These are phyloP conservation scores for Salix exigua DNA, from an alignment of 345 rosid genomes.

Conservation along the genomic window DNA sequence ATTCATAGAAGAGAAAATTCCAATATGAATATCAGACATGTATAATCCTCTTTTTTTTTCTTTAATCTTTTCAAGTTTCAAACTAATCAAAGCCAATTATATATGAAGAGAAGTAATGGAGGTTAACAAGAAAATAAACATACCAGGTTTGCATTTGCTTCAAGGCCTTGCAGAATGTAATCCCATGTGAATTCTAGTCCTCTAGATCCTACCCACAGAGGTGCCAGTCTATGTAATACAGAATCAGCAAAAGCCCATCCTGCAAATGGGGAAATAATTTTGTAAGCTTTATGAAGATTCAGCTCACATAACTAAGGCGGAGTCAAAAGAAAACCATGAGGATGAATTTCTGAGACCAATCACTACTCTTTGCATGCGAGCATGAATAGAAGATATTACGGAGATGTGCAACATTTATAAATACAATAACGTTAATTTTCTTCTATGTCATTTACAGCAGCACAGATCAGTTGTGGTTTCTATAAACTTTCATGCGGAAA, in stretches of 20 bases:
- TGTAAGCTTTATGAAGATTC: not conserved
- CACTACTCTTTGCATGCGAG: not conserved
- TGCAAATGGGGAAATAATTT: conserved; percentile 25
- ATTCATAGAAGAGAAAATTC: conserved; percentile 10
- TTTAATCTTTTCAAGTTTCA: not conserved
- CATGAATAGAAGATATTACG: not conserved
- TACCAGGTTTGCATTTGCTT: conserved; percentile 96
- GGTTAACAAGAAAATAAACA: not conserved
- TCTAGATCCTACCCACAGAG: conserved; percentile 95
- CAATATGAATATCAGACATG: not conserved
- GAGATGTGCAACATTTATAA: not conserved
- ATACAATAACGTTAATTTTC: not conserved
- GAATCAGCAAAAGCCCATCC: conserved; percentile 99
- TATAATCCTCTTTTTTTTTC: not conserved
- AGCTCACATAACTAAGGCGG: not conserved
- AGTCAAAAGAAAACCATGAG: not conserved
- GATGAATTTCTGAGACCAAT: not conserved
- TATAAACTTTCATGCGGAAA: too few relatives aligned
- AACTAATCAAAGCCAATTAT: not conserved
- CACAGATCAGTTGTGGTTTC: not conserved
- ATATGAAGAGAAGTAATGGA: not conserved
- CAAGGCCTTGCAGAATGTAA: conserved; percentile 84
- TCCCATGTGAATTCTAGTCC: conserved; percentile 97
- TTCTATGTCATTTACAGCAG: not conserved
- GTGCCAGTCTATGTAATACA: conserved; percentile 86